Conservation (phyloP, 2,329 filamentous ascomycete species). For the Xylariaceae sp. region DNA sequence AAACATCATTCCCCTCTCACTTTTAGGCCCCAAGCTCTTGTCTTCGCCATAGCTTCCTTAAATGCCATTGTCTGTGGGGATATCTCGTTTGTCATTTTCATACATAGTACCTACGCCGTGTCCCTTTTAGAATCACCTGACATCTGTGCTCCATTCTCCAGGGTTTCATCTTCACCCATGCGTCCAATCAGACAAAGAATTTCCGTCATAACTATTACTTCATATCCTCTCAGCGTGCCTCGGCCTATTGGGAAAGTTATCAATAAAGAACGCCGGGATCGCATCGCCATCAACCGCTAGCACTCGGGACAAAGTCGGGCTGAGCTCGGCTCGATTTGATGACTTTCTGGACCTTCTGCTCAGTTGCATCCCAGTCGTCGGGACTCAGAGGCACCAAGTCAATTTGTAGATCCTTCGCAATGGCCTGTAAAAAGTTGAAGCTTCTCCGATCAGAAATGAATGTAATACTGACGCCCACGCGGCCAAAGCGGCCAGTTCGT, state of each 20-base stretch:
- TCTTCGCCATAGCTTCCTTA: neutral
- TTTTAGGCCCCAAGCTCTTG: neutral
- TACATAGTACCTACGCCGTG: neutral
- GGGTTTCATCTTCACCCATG: neutral
- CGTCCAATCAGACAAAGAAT: conserved; percentile 5
- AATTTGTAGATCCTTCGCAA: conserved; percentile 73
- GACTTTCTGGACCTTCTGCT: conserved; percentile 72
- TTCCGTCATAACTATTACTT: conserved; percentile 13
- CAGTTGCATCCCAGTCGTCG: conserved; percentile 85
- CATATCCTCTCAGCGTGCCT: conserved; percentile 4
- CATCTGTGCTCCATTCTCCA: neutral
- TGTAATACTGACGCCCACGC: conserved; percentile 90
- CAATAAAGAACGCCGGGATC: neutral
- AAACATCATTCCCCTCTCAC: neutral
- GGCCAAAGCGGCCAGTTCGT: conserved; percentile 91
- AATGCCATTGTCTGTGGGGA: neutral
- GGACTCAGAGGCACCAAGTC: conserved; percentile 76
- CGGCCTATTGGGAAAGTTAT: neutral
- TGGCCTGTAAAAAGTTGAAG: conserved; percentile 72
- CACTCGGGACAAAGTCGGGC: conserved; percentile 44
- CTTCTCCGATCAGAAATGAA: conserved; percentile 85
- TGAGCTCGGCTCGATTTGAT: conserved; percentile 66
- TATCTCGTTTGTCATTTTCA: neutral
- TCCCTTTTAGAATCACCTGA: neutral
- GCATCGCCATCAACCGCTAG: conserved; percentile 3